Conservation (phyloP, 1,284 basidiomycete genomes). For the Ceratobasidium papillatum region DNA sequence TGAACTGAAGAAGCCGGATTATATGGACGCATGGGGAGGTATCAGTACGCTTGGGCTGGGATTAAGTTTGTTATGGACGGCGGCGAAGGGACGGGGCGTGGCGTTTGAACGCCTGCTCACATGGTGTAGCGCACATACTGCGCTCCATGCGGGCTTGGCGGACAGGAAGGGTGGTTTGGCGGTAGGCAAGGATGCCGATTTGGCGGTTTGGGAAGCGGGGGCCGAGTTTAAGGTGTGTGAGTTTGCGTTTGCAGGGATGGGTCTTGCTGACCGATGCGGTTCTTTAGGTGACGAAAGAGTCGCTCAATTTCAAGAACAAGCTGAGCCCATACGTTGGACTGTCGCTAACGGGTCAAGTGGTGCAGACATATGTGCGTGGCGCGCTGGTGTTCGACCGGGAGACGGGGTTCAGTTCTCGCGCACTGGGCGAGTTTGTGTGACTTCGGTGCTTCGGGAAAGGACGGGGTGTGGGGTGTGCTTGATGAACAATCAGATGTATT, state of each 20-base stretch:
- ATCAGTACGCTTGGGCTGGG: conserved; percentile 89
- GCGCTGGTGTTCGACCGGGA: conserved; percentile 66
- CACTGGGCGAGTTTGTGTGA: conserved; percentile 25
- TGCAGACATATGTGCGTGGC: conserved; percentile 81
- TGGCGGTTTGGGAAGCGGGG: conserved; percentile 83
- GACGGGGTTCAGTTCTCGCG: conserved; percentile 36
- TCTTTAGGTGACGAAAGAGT: conserved; percentile 72
- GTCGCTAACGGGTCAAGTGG: conserved; percentile 72
- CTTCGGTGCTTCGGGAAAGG: not conserved
- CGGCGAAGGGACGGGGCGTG: conserved; percentile 62
- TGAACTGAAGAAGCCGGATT: conserved; percentile 80
- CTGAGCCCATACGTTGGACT: conserved; percentile 86
- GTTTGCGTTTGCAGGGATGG: not conserved
- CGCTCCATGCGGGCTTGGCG: conserved; percentile 77
- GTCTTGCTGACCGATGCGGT: not conserved
- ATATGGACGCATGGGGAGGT: conserved; percentile 93
- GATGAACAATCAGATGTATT: conserved; percentile 37
- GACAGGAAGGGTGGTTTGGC: conserved; percentile 73
- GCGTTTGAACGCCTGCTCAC: conserved; percentile 69
- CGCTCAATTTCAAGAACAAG: conserved; percentile 90
- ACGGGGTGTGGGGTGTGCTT: not conserved
- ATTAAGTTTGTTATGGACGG: conserved; percentile 74
- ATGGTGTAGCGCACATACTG: conserved; percentile 78
- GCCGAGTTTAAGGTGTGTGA: conserved; percentile 66
- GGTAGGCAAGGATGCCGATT: conserved; percentile 82